Evolutionary conservation across 1,284 basidiomycete genomes (phyloP).

Genomic region (Leccinum fallax): DNA sequence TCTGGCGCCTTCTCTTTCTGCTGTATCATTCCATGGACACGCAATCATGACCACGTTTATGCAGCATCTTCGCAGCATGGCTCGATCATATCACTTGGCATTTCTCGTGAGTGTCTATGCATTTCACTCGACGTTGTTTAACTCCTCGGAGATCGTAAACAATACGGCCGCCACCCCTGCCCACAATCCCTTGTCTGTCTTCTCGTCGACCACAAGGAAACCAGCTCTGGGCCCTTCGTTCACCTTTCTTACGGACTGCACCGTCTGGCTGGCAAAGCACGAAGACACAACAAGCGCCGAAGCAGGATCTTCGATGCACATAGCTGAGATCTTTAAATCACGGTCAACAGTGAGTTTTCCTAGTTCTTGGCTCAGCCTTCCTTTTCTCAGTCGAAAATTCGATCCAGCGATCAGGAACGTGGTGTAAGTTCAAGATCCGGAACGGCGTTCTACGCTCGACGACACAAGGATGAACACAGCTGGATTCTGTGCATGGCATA

Average conservation of each 20-base stretch:
- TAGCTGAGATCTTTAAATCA: conserved; percentile 47
- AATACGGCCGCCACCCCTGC: conserved; percentile 40
- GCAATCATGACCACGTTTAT: conserved; percentile 74
- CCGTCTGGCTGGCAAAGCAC: conserved; percentile 59
- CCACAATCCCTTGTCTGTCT: conserved; percentile 42
- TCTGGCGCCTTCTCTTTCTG: conserved; percentile 66
- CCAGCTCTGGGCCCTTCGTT: conserved; percentile 77
- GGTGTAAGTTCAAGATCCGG: conserved; percentile 39
- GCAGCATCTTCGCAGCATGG: conserved; percentile 57
- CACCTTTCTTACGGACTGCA: conserved; percentile 68
- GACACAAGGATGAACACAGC: not conserved
- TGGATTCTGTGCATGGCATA: not conserved
- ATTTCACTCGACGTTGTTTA: not conserved
- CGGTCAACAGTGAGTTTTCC: conserved; percentile 45
- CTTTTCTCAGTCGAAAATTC: too few relatives aligned
- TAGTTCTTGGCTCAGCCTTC: not conserved
- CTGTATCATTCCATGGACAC: conserved; percentile 71
- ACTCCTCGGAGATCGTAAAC: conserved; percentile 46
- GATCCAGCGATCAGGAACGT: conserved; percentile 41
- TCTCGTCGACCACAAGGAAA: conserved; percentile 49
- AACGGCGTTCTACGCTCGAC: conserved; percentile 25
- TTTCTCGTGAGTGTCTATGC: conserved; percentile 48
- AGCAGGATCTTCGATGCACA: conserved; percentile 27
- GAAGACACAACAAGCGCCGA: conserved; percentile 11
- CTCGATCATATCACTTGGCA: conserved; percentile 46